phyloP scores from a whole-genome alignment of 2,329 filamentous ascomycete species.

The Xylaria sp. region DNA sequence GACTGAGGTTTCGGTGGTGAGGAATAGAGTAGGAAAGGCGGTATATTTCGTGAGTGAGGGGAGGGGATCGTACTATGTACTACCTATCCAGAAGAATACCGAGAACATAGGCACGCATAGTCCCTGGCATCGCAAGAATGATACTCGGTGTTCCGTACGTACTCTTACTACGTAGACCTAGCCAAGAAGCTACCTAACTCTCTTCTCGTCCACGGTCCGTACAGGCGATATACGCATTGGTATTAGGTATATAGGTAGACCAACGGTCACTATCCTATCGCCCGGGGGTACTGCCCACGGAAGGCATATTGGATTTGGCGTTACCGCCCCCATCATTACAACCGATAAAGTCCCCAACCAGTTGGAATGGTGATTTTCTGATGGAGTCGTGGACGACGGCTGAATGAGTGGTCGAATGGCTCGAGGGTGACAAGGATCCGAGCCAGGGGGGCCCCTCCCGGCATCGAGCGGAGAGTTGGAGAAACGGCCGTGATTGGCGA shows the following conservation, averaged over 20 bases:
- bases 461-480: slow-evolving; percentile 45
- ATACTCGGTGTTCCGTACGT: not conserved
- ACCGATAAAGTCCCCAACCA: slow-evolving; percentile 38
- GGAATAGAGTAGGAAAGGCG: not conserved
- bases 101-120: not conserved
- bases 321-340: slow-evolving; percentile 37
- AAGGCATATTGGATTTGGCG: slow-evolving; percentile 15
- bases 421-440: slow-evolving; percentile 28
- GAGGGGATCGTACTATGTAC: not conserved
- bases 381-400: slow-evolving; percentile 44
- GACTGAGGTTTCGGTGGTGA: slow-evolving; percentile 7
- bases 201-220: slow-evolving; percentile 5
- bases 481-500: slow-evolving; percentile 46
- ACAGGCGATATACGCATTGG: not conserved
- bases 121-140: not conserved
- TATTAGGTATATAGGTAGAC: slow-evolving; percentile 2
- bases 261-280: slow-evolving; percentile 28
- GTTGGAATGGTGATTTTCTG: slow-evolving; percentile 41
- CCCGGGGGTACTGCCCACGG: slow-evolving; percentile 32
- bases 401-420: slow-evolving; percentile 30
- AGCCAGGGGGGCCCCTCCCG: slow-evolving; percentile 33
- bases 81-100: not conserved
- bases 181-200: not conserved
- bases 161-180: not conserved
- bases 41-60: slow-evolving; percentile 11